phyloP scores from a whole-genome alignment of 31 red algal species.

The Asparagopsis taxiformis region DNA sequence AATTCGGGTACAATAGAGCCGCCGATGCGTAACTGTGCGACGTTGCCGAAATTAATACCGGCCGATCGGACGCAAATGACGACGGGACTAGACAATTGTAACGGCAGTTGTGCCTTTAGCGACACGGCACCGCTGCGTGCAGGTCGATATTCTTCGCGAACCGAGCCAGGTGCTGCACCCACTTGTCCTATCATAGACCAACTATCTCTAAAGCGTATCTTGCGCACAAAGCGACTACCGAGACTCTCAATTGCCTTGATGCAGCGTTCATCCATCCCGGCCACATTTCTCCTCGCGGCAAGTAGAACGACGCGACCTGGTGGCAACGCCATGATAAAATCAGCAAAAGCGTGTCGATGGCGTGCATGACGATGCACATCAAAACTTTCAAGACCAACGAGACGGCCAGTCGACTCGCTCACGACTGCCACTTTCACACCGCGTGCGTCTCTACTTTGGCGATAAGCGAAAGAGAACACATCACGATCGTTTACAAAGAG shows the following conservation, averaged over 20 bases:
- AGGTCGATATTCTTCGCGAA: background rate
- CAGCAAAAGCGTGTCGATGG: background rate
- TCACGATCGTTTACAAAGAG: background rate
- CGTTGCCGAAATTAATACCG: background rate
- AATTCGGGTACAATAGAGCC: background rate
- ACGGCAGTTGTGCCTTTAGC: background rate
- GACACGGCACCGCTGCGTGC: background rate
- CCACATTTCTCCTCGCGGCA: background rate
- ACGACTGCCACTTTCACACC: background rate
- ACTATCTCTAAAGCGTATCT: background rate
- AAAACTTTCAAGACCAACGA: background rate
- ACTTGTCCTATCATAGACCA: background rate
- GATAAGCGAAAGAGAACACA: background rate
- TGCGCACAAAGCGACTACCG: background rate
- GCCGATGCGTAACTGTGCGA: background rate
- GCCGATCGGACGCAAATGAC: background rate
- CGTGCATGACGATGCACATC: background rate
- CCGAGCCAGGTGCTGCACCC: background rate
- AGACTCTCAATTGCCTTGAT: background rate
- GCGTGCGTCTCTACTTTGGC: background rate
- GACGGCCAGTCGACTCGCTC: background rate
- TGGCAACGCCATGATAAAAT: background rate
- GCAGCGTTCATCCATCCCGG: background rate
- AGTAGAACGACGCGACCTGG: background rate
- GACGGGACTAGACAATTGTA: background rate